Evolutionary conservation across 257 asterid genomes (phyloP).

Genomic region (Thymus quinquecostatus): DNA sequence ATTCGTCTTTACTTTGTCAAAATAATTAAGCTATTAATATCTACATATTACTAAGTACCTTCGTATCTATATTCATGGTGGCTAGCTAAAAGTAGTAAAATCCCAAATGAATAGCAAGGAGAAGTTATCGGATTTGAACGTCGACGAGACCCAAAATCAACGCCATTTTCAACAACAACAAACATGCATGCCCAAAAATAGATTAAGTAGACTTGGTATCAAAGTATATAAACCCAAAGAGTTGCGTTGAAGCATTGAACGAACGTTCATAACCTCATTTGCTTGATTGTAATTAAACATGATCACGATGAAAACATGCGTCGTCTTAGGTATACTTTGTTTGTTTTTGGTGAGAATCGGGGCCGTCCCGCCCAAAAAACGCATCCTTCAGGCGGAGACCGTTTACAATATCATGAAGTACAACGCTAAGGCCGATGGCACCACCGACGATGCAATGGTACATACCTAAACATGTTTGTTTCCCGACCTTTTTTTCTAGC

Average conservation of each 20-base stretch:
- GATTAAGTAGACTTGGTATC: background rate
- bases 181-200: background rate
- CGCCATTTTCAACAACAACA: conserved; percentile 14
- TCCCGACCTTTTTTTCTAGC: no score
- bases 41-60: no score
- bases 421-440: conserved; percentile 54
- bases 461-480: no score
- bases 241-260: background rate
- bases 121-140: conserved; percentile 14
- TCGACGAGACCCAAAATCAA: background rate
- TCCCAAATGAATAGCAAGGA: background rate
- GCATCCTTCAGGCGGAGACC: conserved; percentile 31
- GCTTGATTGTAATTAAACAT: background rate
- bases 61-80: background rate
- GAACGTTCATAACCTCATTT: no score
- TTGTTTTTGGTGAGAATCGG: conserved; percentile 8
- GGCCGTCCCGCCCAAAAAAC: conserved; percentile 33
- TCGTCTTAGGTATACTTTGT: conserved; percentile 30
- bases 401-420: conserved; percentile 51
- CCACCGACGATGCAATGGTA: conserved; percentile 48
- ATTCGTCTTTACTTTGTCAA: no score
- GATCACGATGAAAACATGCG: background rate
- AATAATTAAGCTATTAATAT: no score
- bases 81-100: conserved; percentile 14
- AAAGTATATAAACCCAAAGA: background rate